Evolutionary conservation across 768 basidiomycete species (phyloP).

Genomic region (Fistulinella prunicolor): DNA sequence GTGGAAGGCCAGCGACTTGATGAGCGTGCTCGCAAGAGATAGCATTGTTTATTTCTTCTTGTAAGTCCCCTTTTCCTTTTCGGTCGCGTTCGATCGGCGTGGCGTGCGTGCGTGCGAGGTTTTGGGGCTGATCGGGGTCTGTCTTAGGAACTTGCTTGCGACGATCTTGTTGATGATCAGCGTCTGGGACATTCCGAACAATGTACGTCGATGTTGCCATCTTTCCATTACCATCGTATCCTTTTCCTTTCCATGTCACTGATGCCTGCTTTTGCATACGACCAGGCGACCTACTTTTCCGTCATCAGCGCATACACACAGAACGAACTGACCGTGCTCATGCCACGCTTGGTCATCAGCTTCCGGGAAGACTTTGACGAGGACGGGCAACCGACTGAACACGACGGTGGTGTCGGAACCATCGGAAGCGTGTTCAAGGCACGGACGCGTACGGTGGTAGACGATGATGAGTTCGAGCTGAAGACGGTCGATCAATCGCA

Average conservation of each 20-base stretch:
- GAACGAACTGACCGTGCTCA: slow-evolving; percentile 16
- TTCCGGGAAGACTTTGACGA: slow-evolving; percentile 17
- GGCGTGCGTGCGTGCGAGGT: too few relatives aligned
- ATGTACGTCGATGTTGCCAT: slow-evolving; percentile 2
- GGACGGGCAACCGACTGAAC: background rate
- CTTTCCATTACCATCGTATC: too few relatives aligned
- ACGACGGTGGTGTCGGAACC: background rate
- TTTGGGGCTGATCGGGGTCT: background rate
- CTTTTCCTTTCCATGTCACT: background rate
- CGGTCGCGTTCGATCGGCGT: background rate
- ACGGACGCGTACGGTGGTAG: background rate
- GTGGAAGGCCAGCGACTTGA: slow-evolving; percentile 14
- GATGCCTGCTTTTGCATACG: too few relatives aligned
- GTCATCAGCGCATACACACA: slow-evolving; percentile 16
- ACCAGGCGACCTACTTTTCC: slow-evolving; percentile 5
- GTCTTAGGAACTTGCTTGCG: slow-evolving; percentile 13
- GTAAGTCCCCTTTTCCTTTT: too few relatives aligned
- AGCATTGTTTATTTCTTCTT: slow-evolving; percentile 19
- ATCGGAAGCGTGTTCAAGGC: slow-evolving; percentile 6
- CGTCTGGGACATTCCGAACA: slow-evolving; percentile 11
- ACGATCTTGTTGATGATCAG: slow-evolving; percentile 16
- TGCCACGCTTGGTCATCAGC: slow-evolving; percentile 20
- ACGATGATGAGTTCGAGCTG: slow-evolving; percentile 1
- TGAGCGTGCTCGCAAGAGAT: slow-evolving; percentile 16
- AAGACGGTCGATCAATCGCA: too few relatives aligned